These are phyloP conservation scores for Leersia perrieri DNA, from an alignment of 176 grass and related monocot species.

Conservation along the genomic window DNA sequence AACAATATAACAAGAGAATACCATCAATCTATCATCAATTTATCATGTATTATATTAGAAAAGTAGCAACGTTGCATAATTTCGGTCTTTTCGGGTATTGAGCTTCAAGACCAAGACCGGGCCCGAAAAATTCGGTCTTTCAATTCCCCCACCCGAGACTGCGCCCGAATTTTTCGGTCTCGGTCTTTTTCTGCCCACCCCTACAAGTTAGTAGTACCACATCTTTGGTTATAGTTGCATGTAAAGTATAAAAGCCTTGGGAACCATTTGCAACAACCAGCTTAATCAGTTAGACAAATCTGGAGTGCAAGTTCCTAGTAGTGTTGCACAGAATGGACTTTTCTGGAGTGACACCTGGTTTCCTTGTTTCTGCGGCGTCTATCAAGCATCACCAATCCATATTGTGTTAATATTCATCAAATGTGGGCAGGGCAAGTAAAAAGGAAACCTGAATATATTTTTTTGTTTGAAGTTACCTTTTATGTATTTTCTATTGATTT, in stretches of 20 bases:
- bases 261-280: neutral
- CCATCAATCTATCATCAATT: no score
- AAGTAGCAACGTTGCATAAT: no score
- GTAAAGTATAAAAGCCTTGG: slow-evolving; percentile 12
- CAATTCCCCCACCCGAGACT: no score
- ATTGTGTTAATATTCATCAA: slow-evolving; percentile 9
- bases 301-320: neutral
- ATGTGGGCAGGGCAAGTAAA: neutral
- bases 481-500: neutral
- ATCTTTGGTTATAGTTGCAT: neutral
- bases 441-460: neutral
- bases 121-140: no score
- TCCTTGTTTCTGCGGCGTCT: slow-evolving; percentile 2
- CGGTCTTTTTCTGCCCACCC: no score
- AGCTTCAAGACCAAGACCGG: no score
- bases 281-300: neutral
- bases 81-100: no score
- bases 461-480: neutral
- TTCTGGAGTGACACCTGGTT: neutral
- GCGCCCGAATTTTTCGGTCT: no score
- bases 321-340: neutral
- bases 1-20: no score
- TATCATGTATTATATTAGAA: no score
- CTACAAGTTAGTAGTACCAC: no score
- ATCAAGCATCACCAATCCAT: neutral